Evolutionary conservation across 306 rosid species (phyloP).

Genomic region (Castanea mollissima): DNA sequence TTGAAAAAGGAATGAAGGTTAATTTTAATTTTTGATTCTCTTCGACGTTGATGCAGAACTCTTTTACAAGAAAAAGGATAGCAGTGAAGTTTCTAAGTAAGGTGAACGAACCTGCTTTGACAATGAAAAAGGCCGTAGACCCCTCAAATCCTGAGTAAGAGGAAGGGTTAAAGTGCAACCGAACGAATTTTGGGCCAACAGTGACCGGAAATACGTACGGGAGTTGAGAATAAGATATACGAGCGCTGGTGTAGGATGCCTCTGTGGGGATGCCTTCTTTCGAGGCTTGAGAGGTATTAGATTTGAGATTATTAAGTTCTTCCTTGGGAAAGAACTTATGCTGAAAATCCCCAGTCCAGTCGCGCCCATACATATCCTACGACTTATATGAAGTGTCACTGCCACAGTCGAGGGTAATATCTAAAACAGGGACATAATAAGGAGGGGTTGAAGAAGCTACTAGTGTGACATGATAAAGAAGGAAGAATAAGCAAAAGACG

Average conservation of each 20-base stretch:
- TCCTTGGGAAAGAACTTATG: neutral
- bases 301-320: neutral
- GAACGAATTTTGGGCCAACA: neutral
- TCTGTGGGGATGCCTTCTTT: fast-evolving
- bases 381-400: neutral
- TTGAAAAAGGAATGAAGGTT: neutral
- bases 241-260: neutral
- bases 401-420: neutral
- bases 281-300: neutral
- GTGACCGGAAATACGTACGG: neutral
- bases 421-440: neutral
- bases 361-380: neutral
- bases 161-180: neutral
- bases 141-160: neutral
- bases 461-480: neutral
- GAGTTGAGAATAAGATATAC: neutral
- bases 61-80: neutral
- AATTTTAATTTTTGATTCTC: neutral
- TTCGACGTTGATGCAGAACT: neutral
- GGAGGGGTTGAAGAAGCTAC: neutral
- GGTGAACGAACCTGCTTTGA: neutral
- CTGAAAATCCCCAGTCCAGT: neutral
- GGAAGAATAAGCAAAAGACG: neutral
- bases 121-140: neutral
- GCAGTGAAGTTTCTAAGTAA: neutral